Base-by-base conservation (phyloP, 805 yeast species). In the Cyberlindnera americana region DNA sequence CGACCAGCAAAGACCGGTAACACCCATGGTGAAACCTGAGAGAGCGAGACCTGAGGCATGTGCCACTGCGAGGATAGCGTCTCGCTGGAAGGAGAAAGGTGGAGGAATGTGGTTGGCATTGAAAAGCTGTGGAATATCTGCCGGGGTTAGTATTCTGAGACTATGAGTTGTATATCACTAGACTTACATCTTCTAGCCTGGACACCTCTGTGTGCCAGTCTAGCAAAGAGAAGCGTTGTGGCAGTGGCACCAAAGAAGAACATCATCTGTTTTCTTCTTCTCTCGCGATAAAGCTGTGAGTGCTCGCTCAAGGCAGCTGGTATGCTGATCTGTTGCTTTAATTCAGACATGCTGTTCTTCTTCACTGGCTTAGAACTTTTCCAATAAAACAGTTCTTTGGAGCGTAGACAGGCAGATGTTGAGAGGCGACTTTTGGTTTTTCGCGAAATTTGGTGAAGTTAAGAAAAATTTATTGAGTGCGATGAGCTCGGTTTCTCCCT, bases 61-160 rank as follows among this genome's bases (percentile, higher is more conserved):
- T 0, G 82, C 77, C 3, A 90, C 87, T 0, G 96, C 96, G 29
- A 80, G 78, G 24, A 87, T 76, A 2, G 96, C 96, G 59, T 89
- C 96, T 39, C 78, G 75, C 46, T 85, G 78, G 57, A 85, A 80
- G 22, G 84, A 81, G 54, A 81, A 83, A n/a, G 78, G 70, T 5
- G 96, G 96, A 2, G 95, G 95, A 41, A 77, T 73, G 53, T 88
- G 91, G 61, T 89, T 89, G 11, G 90, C 87, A 52, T 86, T 89
- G 62, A 85, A 90, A 52, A 80, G 69, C 30, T 72, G 73, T 7
- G 96, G 96, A 6, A 78, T 62, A 52, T 78, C 49, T 75, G 65
- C 37, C 9, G 13, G 19, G 52, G 31, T 26, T 13, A 17, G 24
- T 26, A 18, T 10, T 18, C n/a, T n/a, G n/a, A n/a, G n/a, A n/a